Conservation (phyloP, 345 rosid species). For the Melaleuca alternifolia region DNA sequence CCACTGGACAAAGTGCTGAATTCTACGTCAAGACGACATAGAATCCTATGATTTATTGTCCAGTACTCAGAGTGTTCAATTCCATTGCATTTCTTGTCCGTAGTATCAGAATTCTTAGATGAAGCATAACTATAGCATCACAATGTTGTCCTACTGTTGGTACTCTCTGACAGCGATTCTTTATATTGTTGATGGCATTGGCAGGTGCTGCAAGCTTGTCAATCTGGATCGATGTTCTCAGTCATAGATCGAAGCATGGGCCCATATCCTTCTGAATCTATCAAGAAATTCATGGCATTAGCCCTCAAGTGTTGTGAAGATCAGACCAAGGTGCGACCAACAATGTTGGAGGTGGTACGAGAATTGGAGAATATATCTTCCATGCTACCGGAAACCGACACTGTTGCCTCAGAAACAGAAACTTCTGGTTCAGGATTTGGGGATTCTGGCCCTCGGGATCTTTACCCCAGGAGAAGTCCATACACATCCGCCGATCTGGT, state of each 20-base stretch:
- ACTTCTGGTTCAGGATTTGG: neutral
- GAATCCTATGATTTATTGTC: neutral
- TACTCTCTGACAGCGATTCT: neutral
- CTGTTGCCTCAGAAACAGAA: constrained; percentile 7
- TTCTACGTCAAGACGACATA: neutral
- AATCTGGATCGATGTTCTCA: constrained; percentile 60
- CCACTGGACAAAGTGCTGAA: neutral
- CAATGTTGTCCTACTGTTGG: neutral
- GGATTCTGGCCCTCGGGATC: constrained; percentile 29
- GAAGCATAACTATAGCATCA: neutral
- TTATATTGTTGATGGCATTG: neutral
- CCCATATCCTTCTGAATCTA: constrained; percentile 62
- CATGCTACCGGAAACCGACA: constrained; percentile 47
- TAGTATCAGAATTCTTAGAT: neutral
- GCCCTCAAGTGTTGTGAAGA: constrained; percentile 71
- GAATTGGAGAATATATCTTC: constrained; percentile 67
- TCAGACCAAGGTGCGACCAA: constrained; percentile 63
- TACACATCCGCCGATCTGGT: constrained; percentile 41
- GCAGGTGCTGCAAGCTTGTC: constrained; percentile 60
- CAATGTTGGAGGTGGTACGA: constrained; percentile 83
- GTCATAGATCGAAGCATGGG: constrained; percentile 69
- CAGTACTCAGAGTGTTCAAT: neutral
- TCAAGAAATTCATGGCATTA: constrained; percentile 59
- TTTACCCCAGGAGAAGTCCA: constrained; percentile 29
- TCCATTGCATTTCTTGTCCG: neutral